A percentile compares a stretch with the other conserved stretches of the same genome.
These are phyloP conservation scores for Vigna hirtella DNA, from an alignment of 306 rosid species.

Conservation along the genomic window DNA sequence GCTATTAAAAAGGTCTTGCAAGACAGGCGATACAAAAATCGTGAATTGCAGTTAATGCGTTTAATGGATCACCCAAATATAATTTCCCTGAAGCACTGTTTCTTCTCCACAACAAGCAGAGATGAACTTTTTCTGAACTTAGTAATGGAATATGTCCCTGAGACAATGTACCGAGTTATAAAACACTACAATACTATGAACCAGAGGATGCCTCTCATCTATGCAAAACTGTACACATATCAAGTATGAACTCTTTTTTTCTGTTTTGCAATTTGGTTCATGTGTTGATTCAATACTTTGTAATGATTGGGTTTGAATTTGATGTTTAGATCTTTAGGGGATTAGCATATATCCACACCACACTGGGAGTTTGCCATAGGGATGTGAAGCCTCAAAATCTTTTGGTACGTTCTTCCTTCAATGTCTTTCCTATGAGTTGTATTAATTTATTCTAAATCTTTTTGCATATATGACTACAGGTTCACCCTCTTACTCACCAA, in stretches of 20 bases:
- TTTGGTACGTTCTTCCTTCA: slow-evolving; percentile 58
- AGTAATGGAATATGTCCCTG: slow-evolving; percentile 89
- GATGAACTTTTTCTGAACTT: slow-evolving; percentile 85
- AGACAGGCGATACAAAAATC: slow-evolving; percentile 78
- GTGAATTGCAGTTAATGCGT: slow-evolving; percentile 91
- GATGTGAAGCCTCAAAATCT: slow-evolving; percentile 93
- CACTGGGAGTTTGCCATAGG: slow-evolving; percentile 85
- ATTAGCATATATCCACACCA: slow-evolving; percentile 80
- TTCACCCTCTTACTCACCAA: slow-evolving; percentile 88
- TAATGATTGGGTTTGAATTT: slow-evolving; percentile 31
- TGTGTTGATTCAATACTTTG: slow-evolving; percentile 5
- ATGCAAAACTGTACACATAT: slow-evolving; percentile 82
- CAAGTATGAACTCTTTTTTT: slow-evolving; percentile 62
- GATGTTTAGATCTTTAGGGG: slow-evolving; percentile 79
- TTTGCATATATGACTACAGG: slow-evolving; percentile 52
- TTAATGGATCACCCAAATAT: slow-evolving; percentile 91
- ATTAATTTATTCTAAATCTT: slow-evolving; percentile 19
- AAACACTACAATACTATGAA: slow-evolving; percentile 72
- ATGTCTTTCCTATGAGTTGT: slow-evolving; percentile 29
- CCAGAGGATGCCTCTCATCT: slow-evolving; percentile 89
- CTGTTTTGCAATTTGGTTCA: slow-evolving; percentile 1
- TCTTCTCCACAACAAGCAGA: slow-evolving; percentile 79
- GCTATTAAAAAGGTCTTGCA: slow-evolving; percentile 92
- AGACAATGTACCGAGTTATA: slow-evolving; percentile 78
- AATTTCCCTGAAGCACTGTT: slow-evolving; percentile 83